Evolutionary conservation across 1,139 yeast genomes (phyloP).

Genomic region (Nakaseomyces kungkrabaensis): DNA sequence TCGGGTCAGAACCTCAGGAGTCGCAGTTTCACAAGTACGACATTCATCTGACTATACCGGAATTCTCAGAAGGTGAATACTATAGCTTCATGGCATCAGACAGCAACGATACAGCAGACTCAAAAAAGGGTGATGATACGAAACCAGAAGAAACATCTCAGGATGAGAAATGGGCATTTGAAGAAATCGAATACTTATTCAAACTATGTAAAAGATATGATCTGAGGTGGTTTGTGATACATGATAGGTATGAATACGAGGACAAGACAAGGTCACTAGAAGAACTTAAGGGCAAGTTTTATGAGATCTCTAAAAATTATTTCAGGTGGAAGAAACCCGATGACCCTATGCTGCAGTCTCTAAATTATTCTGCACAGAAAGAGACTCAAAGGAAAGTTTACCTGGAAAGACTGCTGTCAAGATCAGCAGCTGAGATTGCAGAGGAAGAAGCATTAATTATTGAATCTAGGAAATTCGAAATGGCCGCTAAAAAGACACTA

Average conservation of each 20-base stretch:
- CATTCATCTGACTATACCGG: constrained; percentile 60
- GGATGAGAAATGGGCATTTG: constrained; percentile 48
- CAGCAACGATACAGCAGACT: background rate
- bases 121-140: background rate
- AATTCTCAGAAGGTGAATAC: constrained; percentile 59
- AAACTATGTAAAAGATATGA: constrained; percentile 65
- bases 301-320: constrained; percentile 41
- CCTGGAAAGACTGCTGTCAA: constrained; percentile 58
- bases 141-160: background rate
- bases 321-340: constrained; percentile 30
- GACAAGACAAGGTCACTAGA: constrained; percentile 39
- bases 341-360: constrained; percentile 32
- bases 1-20: constrained; percentile 34
- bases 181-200: constrained; percentile 70
- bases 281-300: constrained; percentile 77
- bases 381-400: constrained; percentile 77
- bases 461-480: constrained; percentile 86
- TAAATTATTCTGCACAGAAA: constrained; percentile 52
- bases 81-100: constrained; percentile 35
- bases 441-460: constrained; percentile 92
- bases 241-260: constrained; percentile 55
- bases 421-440: constrained; percentile 95
- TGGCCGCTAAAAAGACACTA: constrained; percentile 84
- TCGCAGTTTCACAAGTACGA: constrained; percentile 71
- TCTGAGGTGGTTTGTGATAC: constrained; percentile 76